phyloP scores from a whole-genome alignment of 495 filamentous ascomycete genomes.

The Parachaetomium inaequale region DNA sequence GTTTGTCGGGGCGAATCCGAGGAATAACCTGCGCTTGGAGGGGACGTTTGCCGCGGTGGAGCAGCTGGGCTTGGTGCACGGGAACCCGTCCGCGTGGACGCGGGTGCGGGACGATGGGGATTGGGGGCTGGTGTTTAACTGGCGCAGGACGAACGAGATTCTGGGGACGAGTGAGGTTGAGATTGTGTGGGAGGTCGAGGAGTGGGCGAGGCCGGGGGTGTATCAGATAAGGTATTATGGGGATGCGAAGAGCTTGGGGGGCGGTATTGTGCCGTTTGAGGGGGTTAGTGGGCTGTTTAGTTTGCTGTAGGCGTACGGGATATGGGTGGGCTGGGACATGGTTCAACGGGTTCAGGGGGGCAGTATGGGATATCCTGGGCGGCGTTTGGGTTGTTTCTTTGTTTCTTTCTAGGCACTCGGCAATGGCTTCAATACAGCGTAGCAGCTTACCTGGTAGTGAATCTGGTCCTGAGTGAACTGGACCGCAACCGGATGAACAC shows the following conservation, averaged over 20 bases:
- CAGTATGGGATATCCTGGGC: background rate
- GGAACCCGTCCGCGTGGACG: slow-evolving; percentile 48
- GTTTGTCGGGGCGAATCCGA: slow-evolving; percentile 87
- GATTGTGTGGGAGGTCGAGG: slow-evolving; percentile 75
- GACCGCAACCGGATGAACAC: no score
- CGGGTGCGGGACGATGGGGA: slow-evolving; percentile 69
- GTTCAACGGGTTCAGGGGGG: background rate
- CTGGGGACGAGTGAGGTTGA: slow-evolving; percentile 76
- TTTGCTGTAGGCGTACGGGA: slow-evolving; percentile 23
- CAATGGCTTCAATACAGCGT: no score
- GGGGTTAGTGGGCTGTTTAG: slow-evolving; percentile 67
- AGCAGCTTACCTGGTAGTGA: no score
- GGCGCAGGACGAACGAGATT: slow-evolving; percentile 68
- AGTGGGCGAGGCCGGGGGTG: slow-evolving; percentile 46
- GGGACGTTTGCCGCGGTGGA: slow-evolving; percentile 80
- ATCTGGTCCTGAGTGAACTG: no score
- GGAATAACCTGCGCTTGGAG: slow-evolving; percentile 79
- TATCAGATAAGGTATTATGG: slow-evolving; percentile 87
- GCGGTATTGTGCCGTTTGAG: slow-evolving; percentile 70
- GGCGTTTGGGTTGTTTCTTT: background rate
- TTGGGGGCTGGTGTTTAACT: slow-evolving; percentile 76
- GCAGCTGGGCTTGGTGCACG: slow-evolving; percentile 34
- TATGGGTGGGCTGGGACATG: slow-evolving; percentile 7
- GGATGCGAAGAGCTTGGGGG: slow-evolving; percentile 66
- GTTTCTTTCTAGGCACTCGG: background rate